Percentiles rank a stretch among this genome's conserved stretches.
Conservation (phyloP, 2,329 filamentous ascomycete genomes). For the Akanthomyces uredinophilus region DNA sequence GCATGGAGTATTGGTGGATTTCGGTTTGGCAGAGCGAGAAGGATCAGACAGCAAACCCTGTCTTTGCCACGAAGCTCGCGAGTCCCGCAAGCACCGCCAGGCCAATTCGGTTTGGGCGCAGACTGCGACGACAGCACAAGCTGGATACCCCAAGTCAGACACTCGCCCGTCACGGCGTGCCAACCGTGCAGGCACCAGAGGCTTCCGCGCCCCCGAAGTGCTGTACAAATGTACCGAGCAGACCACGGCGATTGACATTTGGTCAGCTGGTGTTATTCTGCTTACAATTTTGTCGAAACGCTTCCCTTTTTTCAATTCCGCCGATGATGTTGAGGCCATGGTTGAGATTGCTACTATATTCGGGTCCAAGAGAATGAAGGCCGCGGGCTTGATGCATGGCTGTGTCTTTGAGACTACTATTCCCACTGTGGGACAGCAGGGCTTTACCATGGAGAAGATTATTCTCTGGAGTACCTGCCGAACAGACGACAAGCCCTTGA, state of each 20-base stretch:
- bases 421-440: slow-evolving; percentile 78
- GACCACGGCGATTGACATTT: slow-evolving; percentile 90
- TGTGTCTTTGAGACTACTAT: slow-evolving; percentile 90
- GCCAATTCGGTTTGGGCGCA: slow-evolving; percentile 54
- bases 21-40: slow-evolving; percentile 87
- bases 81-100: slow-evolving; percentile 57
- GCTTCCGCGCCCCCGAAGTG: slow-evolving; percentile 94
- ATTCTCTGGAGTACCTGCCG: slow-evolving; percentile 90
- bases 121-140: slow-evolving; percentile 44
- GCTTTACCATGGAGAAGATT: slow-evolving; percentile 88
- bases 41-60: slow-evolving; percentile 75
- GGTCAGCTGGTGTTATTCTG: slow-evolving; percentile 95
- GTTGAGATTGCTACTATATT: slow-evolving; percentile 97
- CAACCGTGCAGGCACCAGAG: slow-evolving; percentile 89
- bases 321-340: slow-evolving; percentile 96
- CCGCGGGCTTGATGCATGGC: slow-evolving; percentile 77
- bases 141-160: slow-evolving; percentile 84
- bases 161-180: slow-evolving; percentile 81
- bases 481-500: slow-evolving; percentile 53
- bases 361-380: slow-evolving; percentile 76
- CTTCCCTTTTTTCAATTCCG: slow-evolving; percentile 97
- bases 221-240: slow-evolving; percentile 96
- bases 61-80: slow-evolving; percentile 64
- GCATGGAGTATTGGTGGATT: slow-evolving; percentile 93
- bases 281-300: slow-evolving; percentile 88